Evolutionary conservation across 306 rosid species (phyloP).

Genomic region (Begonia fuchsioides): DNA sequence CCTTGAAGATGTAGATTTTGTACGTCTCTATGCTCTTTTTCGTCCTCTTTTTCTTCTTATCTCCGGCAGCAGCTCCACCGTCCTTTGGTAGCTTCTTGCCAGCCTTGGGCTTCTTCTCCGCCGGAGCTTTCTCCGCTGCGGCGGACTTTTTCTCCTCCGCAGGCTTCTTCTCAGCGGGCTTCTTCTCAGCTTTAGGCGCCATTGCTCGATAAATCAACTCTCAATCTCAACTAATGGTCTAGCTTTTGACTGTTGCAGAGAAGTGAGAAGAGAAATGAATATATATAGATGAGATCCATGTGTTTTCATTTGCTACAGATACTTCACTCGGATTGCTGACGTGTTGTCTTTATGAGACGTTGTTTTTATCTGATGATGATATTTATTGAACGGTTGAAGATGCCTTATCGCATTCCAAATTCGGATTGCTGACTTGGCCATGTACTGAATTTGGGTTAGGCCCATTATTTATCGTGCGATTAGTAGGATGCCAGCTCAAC

Average conservation of each 20-base stretch:
- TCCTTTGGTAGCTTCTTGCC: constrained; percentile 19
- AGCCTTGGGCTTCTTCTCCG: constrained; percentile 19
- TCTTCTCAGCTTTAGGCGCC: constrained; percentile 11
- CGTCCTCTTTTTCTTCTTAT: constrained; percentile 16
- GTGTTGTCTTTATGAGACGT: neutral
- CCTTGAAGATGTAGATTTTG: constrained; percentile 22
- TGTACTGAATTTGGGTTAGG: too few species aligned
- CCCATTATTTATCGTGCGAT: neutral
- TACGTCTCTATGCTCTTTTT: constrained; percentile 15
- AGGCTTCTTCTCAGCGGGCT: too few species aligned
- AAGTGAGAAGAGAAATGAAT: neutral
- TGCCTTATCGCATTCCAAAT: neutral
- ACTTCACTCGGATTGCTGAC: neutral
- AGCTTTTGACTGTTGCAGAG: neutral
- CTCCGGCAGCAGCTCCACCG: constrained; percentile 12
- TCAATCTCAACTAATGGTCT: neutral
- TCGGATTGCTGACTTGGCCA: neutral
- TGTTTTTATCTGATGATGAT: neutral
- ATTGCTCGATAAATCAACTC: neutral
- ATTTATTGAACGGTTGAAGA: neutral
- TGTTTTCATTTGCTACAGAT: neutral
- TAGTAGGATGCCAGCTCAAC: constrained; percentile 14
- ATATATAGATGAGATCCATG: neutral
- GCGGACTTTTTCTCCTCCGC: constrained; percentile 14
- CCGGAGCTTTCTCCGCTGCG: constrained; percentile 18